Base-by-base conservation (phyloP, 768 basidiomycete species). In the Lanmaoa rubissima region DNA sequence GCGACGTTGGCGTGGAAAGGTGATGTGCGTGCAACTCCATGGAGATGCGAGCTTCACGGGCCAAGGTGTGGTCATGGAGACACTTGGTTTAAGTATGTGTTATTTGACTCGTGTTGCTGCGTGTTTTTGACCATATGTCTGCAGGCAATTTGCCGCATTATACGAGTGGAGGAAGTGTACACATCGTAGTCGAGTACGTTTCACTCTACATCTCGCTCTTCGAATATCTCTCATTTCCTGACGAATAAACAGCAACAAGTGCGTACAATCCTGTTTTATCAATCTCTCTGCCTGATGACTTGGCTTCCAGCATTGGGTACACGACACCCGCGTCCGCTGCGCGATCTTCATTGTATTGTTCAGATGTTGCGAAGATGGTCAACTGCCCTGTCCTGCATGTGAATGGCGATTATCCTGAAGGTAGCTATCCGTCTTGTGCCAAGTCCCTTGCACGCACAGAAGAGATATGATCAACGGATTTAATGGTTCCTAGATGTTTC, bases 21-120 rank as follows among this genome's bases (percentile, higher is more conserved):
- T 87, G 3, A 87, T 96, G 83, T 93, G 88, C 59, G 87, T 96
- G 0, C 92, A 94, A 64, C 71, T 97, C 46, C 94, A 96, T 60
- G 94, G 94, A 3, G 94, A 97, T 69, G 93, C 91, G 1, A 92
- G 89, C 55, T 95, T 96, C 66, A 82, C 88, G 0, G 94, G 94
- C 0, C 94, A 96, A 69, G 94, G 94, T 2, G 79, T 96, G 5
- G 83, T 94, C 17, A 94, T 93, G 86, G 94, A 96, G 70, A 79
- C 82, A 17, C 77, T 97, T 34, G 91, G 92, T 6, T 74, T 96
- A 53, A 94, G 91, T 86, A 60, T 49, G 87, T 65, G 7, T 31
- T 19, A n/a, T 26, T 21, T 13, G 10, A 28, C 8, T 36, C 26
- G 2, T 21, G 7, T 3, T 48, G 1, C 11, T 11, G 9, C 42